Base-by-base conservation (phyloP, 345 rosid species). In the Populus deltoides region DNA sequence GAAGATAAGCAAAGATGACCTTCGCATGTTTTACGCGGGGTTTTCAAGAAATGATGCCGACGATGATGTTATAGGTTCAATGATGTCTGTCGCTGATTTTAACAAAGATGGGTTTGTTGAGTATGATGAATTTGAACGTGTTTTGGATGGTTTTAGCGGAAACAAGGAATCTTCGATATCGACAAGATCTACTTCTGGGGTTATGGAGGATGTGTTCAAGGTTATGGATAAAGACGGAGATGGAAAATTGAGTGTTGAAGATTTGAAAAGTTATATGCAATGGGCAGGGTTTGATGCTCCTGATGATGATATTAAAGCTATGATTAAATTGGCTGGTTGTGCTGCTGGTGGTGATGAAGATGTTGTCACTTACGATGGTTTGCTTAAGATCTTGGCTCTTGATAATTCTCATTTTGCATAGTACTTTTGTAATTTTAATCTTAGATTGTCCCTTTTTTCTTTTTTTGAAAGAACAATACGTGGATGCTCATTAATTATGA, bases 141-240 rank as follows among this genome's bases (percentile, higher is more conserved):
- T 80, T 36, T 24, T 80, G 73, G 51, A 18, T 5, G 71, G 36
- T 45, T 72, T 18, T 15, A 38, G 31, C 15, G 71, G 31, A 16
- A 49, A 15, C 41, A 66, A 25, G 77, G 41, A 62, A 24, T 59
- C 65, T 24, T 24, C 65, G 24, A n/a, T 13, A 1, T 59, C 53
- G 13, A 70, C 29, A 12, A 67, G 41, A 43, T 67, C 70, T 17
- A 3, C 18, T 16, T 17, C 17, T 2, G 84, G 70, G 31, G 72
- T 78, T 0, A 70, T 82, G 80, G 77, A 78, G 79, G 99, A 95
- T 31, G 88, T 86, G 81, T 95, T 93, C 59, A 86, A 74, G 82
- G 90, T 88, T 0, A 95, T 93, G 94, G 97, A 95, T 70, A 92
- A 80, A 70, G 97, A 93, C 51, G 98, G 97, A 7, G 96, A 95